A percentile compares a stretch with the other conserved stretches of the same genome.
Conservation (phyloP, 257 asterid species). For the Euphrasia confusa region DNA sequence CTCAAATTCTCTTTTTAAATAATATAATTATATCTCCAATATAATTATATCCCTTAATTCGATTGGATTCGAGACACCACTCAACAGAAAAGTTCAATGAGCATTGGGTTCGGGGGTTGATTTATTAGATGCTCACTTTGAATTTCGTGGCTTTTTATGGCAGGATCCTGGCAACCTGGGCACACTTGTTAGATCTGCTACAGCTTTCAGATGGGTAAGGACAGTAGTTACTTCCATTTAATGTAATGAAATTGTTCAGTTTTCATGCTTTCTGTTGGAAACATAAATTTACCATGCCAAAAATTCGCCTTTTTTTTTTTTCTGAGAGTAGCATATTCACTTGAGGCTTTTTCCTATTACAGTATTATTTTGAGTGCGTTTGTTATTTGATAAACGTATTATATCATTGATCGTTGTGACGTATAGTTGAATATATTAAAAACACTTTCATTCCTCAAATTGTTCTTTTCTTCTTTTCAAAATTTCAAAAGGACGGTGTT, state of each 20-base stretch:
- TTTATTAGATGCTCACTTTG: background rate
- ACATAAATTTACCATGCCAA: background rate
- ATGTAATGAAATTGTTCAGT: too few relatives aligned
- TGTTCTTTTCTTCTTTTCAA: background rate
- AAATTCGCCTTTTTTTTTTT: too few relatives aligned
- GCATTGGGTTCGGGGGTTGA: conserved; percentile 12
- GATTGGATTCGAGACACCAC: too few relatives aligned
- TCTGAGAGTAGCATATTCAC: too few relatives aligned
- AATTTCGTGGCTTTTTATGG: conserved; percentile 20
- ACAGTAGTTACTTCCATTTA: too few relatives aligned
- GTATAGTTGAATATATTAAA: background rate
- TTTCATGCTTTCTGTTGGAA: background rate
- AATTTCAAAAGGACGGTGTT: conserved; percentile 57
- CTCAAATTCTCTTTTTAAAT: too few relatives aligned
- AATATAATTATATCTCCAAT: too few relatives aligned
- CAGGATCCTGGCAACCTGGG: conserved; percentile 99
- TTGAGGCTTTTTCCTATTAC: too few relatives aligned
- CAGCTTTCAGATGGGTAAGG: conserved; percentile 35
- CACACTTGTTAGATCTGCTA: conserved; percentile 79
- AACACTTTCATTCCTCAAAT: background rate
- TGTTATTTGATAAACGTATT: too few relatives aligned
- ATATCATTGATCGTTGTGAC: background rate
- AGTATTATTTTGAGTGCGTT: too few relatives aligned
- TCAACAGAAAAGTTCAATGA: conserved; percentile 18
- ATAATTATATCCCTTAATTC: too few relatives aligned